phyloP scores from a whole-genome alignment of 2,329 filamentous ascomycete species.

The Pezicula rhizophila region DNA sequence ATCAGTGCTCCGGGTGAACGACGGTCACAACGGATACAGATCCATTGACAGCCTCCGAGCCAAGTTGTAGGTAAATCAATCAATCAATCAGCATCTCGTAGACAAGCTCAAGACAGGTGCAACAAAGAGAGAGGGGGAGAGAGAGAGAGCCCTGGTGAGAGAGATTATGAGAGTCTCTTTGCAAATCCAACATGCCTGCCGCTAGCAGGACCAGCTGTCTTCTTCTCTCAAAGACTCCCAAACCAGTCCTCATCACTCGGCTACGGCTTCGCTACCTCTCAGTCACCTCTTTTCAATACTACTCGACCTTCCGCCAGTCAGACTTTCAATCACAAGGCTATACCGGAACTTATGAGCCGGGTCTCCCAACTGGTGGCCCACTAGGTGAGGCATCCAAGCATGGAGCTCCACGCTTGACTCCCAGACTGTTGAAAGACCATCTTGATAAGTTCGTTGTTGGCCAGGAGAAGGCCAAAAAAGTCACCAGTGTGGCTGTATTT shows the following conservation, averaged over 20 bases:
- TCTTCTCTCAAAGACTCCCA: background rate
- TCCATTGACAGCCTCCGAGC: too few species aligned
- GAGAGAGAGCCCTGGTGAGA: background rate
- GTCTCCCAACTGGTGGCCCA: slow-evolving; percentile 55
- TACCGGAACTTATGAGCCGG: slow-evolving; percentile 57
- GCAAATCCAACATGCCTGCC: background rate
- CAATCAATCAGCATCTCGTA: too few species aligned
- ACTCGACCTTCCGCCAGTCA: slow-evolving; percentile 36
- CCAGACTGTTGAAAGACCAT: slow-evolving; percentile 73
- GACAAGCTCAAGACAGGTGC: too few species aligned
- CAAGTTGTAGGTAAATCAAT: too few species aligned
- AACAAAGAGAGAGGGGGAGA: too few species aligned
- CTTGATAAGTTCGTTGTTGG: slow-evolving; percentile 96
- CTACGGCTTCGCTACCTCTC: slow-evolving; percentile 10
- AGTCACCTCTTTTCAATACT: slow-evolving; percentile 3
- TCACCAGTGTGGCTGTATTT: slow-evolving; percentile 86
- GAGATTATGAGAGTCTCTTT: background rate
- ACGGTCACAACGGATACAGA: too few species aligned
- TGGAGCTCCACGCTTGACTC: slow-evolving; percentile 59
- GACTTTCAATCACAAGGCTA: slow-evolving; percentile 53
- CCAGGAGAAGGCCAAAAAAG: slow-evolving; percentile 90
- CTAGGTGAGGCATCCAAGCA: slow-evolving; percentile 42
- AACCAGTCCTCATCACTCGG: slow-evolving; percentile 3
- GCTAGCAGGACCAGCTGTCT: background rate
- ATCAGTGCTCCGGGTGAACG: too few species aligned